A percentile compares a stretch with the other conserved stretches of the same genome.
phyloP scores from a whole-genome alignment of 2,329 filamentous ascomycete species.

The Tolypocladium inflatum region DNA sequence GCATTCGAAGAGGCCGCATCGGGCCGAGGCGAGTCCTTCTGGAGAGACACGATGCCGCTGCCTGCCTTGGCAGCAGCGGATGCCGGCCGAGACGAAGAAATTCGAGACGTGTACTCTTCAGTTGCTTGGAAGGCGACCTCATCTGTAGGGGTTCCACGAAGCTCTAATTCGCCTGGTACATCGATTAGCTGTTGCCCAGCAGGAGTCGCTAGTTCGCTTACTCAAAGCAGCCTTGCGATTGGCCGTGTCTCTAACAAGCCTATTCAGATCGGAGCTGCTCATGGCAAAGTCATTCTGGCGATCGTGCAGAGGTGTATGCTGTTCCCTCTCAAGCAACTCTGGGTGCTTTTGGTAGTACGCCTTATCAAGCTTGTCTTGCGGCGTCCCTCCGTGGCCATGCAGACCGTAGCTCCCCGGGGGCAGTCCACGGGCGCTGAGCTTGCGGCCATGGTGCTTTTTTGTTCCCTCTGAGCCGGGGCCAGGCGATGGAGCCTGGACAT shows the following conservation, averaged over 20 bases:
- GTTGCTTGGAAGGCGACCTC: conserved; percentile 82
- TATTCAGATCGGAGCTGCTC: conserved; percentile 84
- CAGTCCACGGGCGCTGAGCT: conserved; percentile 58
- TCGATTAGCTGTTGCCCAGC: conserved; percentile 13
- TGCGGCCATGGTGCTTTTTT: conserved; percentile 56
- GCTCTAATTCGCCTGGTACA: conserved; percentile 48
- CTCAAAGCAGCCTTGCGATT: conserved; percentile 37
- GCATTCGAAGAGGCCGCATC: conserved; percentile 32
- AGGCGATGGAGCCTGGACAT: conserved; percentile 91
- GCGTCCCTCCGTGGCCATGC: conserved; percentile 72
- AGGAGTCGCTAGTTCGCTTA: background rate
- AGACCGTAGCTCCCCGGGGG: conserved; percentile 90
- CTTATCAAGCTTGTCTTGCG: conserved; percentile 76
- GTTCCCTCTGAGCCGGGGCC: conserved; percentile 39
- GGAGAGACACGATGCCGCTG: conserved; percentile 14
- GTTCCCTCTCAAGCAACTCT: conserved; percentile 67
- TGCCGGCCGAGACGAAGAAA: conserved; percentile 55
- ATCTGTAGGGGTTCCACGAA: conserved; percentile 73
- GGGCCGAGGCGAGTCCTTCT: conserved; percentile 16
- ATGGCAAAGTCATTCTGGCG: conserved; percentile 66
- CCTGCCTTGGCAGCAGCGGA: conserved; percentile 28
- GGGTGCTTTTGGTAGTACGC: conserved; percentile 92
- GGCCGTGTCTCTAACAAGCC: conserved; percentile 69
- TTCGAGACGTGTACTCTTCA: conserved; percentile 73
- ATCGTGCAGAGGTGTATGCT: conserved; percentile 45